Base-by-base conservation (phyloP, 768 basidiomycete species). In the Suillus decipiens region DNA sequence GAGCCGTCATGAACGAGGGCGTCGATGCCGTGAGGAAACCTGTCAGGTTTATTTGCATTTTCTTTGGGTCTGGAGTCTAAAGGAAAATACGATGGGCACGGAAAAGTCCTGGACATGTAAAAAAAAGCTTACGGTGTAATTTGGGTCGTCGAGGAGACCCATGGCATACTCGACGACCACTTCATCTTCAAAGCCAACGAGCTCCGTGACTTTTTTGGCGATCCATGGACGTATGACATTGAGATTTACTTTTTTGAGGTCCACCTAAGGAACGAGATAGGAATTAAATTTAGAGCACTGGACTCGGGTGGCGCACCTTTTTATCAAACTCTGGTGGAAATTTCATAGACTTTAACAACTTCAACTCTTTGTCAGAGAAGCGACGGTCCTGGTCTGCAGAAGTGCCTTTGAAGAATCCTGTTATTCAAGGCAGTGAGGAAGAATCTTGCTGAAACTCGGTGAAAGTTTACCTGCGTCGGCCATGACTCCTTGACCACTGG, bases 131-230 rank as follows among this genome's bases (percentile, higher is more conserved):
- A 96, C 95, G n/a, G 92, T 89, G 66, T 90, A 85, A 17, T 85
- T 82, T 55, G 87, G 81, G 69, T 97, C 93, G 72, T 99, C 97
- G 6, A 99, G 79, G 22, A 99, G 81, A 19, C 94, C 94, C 87
- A 95, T 93, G 19, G 95, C 94, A 72, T 97, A 99, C 72, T 98
- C 96, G 34, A 98, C 88, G 47, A 99, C 89, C 48, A 99, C 89
- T 73, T 99, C 97, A 75, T 99, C 97, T 70, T 99, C 97, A 42
- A 99, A 87, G 2, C 96, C 94, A 48, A 95, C 86, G 24, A 97
- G 83, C 63, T 95, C 92, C 3, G 90, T 85, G 62, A 97, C 89
- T 76, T 93, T 92, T 82, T 94, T 95, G 15, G 93, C 91, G 64
- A 98, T 89, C 97, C 97, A 99, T 3, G 95, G 93, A 63, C 92